Evolutionary conservation across 208 protist species (phyloP).

Genomic region (Leishmania mexicana): DNA sequence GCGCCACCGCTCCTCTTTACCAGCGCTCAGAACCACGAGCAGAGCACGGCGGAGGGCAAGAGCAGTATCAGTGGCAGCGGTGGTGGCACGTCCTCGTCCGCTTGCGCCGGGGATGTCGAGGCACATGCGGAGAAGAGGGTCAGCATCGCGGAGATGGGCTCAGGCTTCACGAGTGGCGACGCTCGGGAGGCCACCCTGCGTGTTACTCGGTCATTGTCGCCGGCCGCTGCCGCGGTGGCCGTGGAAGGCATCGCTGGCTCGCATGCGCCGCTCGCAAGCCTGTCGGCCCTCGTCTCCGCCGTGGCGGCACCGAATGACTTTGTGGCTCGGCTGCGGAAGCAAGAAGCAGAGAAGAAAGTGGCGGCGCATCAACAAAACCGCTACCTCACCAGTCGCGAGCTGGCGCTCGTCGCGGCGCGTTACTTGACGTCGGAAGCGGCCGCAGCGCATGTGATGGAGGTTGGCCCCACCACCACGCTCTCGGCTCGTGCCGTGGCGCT

Average conservation of each 20-base stretch:
- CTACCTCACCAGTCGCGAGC: conserved; percentile 20
- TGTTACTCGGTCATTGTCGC: conserved; percentile 5
- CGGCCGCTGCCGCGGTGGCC: conserved; percentile 6
- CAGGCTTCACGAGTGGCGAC: conserved; percentile 8
- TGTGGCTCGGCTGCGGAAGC: conserved; percentile 25
- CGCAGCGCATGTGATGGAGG: conserved; percentile 8
- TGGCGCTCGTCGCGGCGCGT: conserved; percentile 12
- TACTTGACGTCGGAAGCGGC: conserved; percentile 21
- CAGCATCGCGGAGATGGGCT: conserved; percentile 14
- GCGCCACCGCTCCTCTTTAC: background rate
- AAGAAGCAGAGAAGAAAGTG: conserved; percentile 16
- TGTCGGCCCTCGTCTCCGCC: conserved; percentile 21
- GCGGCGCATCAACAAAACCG: conserved; percentile 24
- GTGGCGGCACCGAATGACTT: conserved; percentile 26
- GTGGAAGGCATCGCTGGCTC: background rate
- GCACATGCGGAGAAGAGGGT: conserved; percentile 11
- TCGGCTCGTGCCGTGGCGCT: conserved; percentile 13
- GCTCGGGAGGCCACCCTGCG: conserved; percentile 15
- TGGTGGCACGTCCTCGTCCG: no score
- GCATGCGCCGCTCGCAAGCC: conserved; percentile 12
- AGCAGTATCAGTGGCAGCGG: background rate
- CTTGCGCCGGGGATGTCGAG: background rate
- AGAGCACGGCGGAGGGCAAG: background rate
- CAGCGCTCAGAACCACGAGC: background rate
- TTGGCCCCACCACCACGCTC: conserved; percentile 13